Base-by-base conservation (phyloP, 1,139 yeast species). In the Taphrina flavorubra region DNA sequence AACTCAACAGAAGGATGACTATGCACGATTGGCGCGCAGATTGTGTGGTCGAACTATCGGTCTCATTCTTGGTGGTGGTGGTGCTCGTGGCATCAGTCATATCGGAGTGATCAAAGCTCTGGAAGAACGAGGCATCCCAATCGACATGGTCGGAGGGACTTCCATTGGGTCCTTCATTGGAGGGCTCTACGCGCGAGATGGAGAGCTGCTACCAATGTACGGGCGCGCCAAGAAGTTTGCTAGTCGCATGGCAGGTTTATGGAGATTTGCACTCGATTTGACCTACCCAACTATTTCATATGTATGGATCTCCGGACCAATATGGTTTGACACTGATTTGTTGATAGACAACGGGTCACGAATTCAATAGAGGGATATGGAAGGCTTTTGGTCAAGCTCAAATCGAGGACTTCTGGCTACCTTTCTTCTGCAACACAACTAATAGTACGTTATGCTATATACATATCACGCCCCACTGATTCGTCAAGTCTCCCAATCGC, bases 131-230 rank as follows among this genome's bases (percentile, higher is more conserved):
- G 98, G 97, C 0, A 90, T 94, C 10, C 99, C 99, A 0, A 87
- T 94, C 57, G 99, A 94, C 78, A 82, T 92, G 71, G 86, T 94
- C 68, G 99, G 99, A 0, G 99, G 99, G 5, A 94, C 99, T 0
- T 92, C 97, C 0, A 94, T 94, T 68, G 99, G 99, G 0, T 86
- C 98, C 0, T 91, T 94, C 79, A 91, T 94, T 47, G 99, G 99
- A 20, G 99, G 98, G 0, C 79, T 94, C 31, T 94, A 94, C 76
- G 99, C 98, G 0, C 86, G 87, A 73, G 98, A 94, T 70, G 90
- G 92, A 74, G 96, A 92, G 75, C 80, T 90, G 46, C 97, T 94
- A 6, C 92, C 97, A 0, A 89, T 92, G 46, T 92, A 89, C 77
- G 97, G 97, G 0, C 82, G 97, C 70, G 88, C 95, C 2, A 94